Evolutionary conservation across 2,329 filamentous ascomycete genomes (phyloP).

Genomic region (Claviceps cyperi): DNA sequence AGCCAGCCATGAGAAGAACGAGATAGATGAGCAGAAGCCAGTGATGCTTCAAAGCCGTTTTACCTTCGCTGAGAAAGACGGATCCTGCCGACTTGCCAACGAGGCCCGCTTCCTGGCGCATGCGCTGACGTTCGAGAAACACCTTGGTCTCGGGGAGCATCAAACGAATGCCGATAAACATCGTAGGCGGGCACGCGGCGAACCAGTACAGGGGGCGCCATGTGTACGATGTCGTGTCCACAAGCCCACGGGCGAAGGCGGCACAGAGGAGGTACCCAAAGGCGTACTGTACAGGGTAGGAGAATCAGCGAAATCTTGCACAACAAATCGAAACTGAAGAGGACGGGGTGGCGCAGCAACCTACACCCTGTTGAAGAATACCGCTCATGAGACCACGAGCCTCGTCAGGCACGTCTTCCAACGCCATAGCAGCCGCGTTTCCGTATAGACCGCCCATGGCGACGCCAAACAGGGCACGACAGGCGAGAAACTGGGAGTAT

Average conservation of each 20-base stretch:
- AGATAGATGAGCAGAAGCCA: slow-evolving; percentile 72
- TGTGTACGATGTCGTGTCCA: slow-evolving; percentile 61
- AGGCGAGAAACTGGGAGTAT: slow-evolving; percentile 58
- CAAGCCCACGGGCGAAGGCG: slow-evolving; percentile 49
- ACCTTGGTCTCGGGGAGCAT: slow-evolving; percentile 65
- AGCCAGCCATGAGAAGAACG: slow-evolving; percentile 76
- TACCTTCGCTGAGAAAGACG: slow-evolving; percentile 60
- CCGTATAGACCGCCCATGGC: slow-evolving; percentile 75
- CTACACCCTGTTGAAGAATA: slow-evolving; percentile 56
- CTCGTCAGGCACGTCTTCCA: slow-evolving; percentile 57
- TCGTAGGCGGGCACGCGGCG: slow-evolving; percentile 61
- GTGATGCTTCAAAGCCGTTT: slow-evolving; percentile 62
- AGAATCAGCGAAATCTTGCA: neutral
- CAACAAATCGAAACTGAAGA: neutral
- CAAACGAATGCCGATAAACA: slow-evolving; percentile 69
- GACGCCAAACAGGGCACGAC: slow-evolving; percentile 60
- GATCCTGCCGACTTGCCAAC: slow-evolving; percentile 27
- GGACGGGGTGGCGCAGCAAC: slow-evolving; percentile 6
- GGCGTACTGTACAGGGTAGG: slow-evolving; percentile 29
- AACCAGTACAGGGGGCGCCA: slow-evolving; percentile 90
- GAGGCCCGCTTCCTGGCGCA: slow-evolving; percentile 33
- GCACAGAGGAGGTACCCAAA: slow-evolving; percentile 49
- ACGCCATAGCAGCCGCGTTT: slow-evolving; percentile 62
- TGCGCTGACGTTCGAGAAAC: slow-evolving; percentile 50
- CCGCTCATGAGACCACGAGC: slow-evolving; percentile 62